These are phyloP conservation scores for Wickerhamomyces canadensis DNA, from an alignment of 805 yeast genomes.

Conservation along the genomic window DNA sequence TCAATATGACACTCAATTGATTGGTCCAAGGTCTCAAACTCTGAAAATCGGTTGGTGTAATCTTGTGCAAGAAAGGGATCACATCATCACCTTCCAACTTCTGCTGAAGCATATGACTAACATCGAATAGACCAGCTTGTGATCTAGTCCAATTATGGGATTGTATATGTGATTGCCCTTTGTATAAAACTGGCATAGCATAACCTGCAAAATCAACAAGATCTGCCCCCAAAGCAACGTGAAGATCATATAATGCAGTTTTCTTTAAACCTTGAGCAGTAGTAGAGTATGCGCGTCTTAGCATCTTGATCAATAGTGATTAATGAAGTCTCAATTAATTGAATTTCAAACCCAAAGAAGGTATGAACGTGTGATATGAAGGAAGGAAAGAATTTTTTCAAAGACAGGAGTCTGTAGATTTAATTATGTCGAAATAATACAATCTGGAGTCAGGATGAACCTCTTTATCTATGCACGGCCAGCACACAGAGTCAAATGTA, in stretches of 20 bases:
- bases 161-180: slow-evolving; percentile 80
- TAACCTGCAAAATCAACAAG: slow-evolving; percentile 98
- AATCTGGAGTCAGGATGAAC: not conserved
- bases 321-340: too few species aligned
- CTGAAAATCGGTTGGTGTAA: slow-evolving; percentile 86
- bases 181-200: slow-evolving; percentile 88
- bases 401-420: too few species aligned
- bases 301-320: slow-evolving; percentile 7
- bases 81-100: slow-evolving; percentile 65
- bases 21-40: slow-evolving; percentile 51
- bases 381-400: too few species aligned
- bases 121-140: slow-evolving; percentile 90
- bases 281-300: slow-evolving; percentile 22
- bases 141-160: slow-evolving; percentile 93
- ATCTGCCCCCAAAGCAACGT: slow-evolving; percentile 72
- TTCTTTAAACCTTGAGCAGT: slow-evolving; percentile 23
- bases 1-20: slow-evolving; percentile 72
- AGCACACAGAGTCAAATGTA: not conserved
- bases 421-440: too few species aligned
- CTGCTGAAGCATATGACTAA: slow-evolving; percentile 97
- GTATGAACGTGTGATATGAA: too few species aligned
- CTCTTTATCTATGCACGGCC: not conserved
- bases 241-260: slow-evolving; percentile 82
- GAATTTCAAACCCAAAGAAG: not conserved
- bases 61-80: slow-evolving; percentile 58